Percentiles rank a stretch among this genome's conserved stretches.
Conservation (phyloP, 805 yeast genomes). For the Tetrapisispora taiwanensis region DNA sequence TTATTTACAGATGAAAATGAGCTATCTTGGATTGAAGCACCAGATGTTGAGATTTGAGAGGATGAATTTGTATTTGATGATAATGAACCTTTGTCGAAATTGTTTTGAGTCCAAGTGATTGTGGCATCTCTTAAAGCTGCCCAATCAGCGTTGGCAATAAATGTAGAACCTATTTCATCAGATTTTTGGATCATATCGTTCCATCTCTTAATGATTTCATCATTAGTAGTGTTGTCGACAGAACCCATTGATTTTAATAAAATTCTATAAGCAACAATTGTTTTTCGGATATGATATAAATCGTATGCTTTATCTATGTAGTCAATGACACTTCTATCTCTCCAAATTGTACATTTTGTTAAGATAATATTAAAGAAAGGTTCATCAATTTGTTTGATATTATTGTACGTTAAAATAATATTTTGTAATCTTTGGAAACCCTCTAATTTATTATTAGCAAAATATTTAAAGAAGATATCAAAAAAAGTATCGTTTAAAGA, state of each 20-base stretch:
- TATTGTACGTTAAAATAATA: slow-evolving; percentile 45
- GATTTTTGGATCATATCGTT: slow-evolving; percentile 41
- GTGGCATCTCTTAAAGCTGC: slow-evolving; percentile 75
- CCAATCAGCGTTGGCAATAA: slow-evolving; percentile 79
- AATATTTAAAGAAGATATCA: slow-evolving; percentile 53
- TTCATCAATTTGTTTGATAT: slow-evolving; percentile 56
- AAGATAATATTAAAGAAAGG: slow-evolving; percentile 73
- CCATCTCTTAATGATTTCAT: slow-evolving; percentile 51
- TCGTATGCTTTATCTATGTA: slow-evolving; percentile 52
- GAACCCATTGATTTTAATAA: slow-evolving; percentile 63
- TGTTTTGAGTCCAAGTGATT: slow-evolving; percentile 28
- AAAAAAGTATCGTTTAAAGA: slow-evolving; percentile 62
- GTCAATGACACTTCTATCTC: slow-evolving; percentile 52
- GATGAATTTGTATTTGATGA: background rate
- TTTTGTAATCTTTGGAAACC: slow-evolving; percentile 50
- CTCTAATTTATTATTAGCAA: slow-evolving; percentile 38
- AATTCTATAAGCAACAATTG: slow-evolving; percentile 65
- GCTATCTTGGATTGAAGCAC: background rate
- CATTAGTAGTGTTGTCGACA: slow-evolving; percentile 40
- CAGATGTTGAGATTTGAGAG: background rate
- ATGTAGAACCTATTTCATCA: slow-evolving; percentile 42
- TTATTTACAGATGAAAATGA: background rate
- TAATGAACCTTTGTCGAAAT: slow-evolving; percentile 7
- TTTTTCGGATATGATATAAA: slow-evolving; percentile 45
- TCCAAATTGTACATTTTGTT: slow-evolving; percentile 59